Base-by-base conservation (phyloP, 306 rosid genomes). In the Glycine soja region DNA sequence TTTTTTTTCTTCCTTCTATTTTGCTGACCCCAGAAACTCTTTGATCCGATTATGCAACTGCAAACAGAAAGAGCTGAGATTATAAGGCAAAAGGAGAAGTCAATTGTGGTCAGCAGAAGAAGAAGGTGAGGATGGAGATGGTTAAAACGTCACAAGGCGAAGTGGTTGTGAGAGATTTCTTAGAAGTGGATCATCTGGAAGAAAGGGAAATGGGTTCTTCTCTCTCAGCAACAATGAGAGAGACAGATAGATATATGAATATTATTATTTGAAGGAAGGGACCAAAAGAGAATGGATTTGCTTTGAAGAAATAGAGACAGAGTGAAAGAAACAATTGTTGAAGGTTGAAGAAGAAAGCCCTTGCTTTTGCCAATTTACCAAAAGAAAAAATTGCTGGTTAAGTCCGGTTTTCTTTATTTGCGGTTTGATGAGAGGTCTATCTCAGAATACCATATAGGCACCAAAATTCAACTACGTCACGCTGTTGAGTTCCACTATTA, bases 91-190 rank as follows among this genome's bases (percentile, higher is more conserved):
- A 70, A 13, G 14, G 10, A 65, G 50, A 47, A 71, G 81, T 65
- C 75, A 85, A 85, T 19, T n/a, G 43, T 11, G 67, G 81, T 81
- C 64, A 84, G 47, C 57, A 36, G 30, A 24, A 24, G 30, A 24
- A 24, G 30, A 24, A 24, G 82, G 77, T 77, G 79, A 51, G 16
- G 88, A 48, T 46, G 77, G 51, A 10, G 47, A 72, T 42, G 74
- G 87, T 87, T 87, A 43, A 75, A 72, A 78, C n/a, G 88, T 87
- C 90, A 51, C 72, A 69, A 58, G 48, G n/a, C 1, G 56, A 74
- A 77, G 86, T 81, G 51, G 90, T 84, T 87, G 88, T 16, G 74
- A 59, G 83, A 80, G 85, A 59, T 87, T 77, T 59, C 85, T 80
- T 83, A 77, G 83, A 71, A 81, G 10, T 81, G 80, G 10, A 45